A percentile compares a stretch with the other conserved stretches of the same genome.
Evolutionary conservation across 75 land plant genomes (phyloP).

Genomic region (Pseudotsuga menziesii): DNA sequence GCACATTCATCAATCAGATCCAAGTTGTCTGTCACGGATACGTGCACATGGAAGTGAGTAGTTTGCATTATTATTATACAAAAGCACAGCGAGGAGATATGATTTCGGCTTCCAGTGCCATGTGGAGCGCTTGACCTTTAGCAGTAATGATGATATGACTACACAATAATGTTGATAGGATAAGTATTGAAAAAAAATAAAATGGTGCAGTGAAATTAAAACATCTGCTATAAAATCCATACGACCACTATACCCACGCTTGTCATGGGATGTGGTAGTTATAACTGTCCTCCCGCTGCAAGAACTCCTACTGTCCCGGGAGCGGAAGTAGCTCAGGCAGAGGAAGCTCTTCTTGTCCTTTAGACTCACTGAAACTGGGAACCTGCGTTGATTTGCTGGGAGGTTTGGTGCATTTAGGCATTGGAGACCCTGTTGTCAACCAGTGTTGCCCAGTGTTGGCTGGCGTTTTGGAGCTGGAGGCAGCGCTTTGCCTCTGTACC

Average conservation of each 20-base stretch:
- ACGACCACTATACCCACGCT: not conserved
- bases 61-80: too few species aligned
- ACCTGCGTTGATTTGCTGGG: conserved; percentile 28
- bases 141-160: too few species aligned
- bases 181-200: not conserved
- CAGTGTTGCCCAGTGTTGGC: conserved; percentile 43
- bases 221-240: not conserved
- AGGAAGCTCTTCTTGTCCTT: conserved; percentile 10
- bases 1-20: too few species aligned
- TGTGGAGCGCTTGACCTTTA: too few species aligned
- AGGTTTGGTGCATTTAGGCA: conserved; percentile 30
- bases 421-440: conserved; percentile 25
- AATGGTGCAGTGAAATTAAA: too few species aligned
- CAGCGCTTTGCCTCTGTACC: conserved; percentile 59
- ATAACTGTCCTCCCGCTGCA: not conserved
- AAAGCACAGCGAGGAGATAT: too few species aligned
- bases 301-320: not conserved
- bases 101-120: too few species aligned
- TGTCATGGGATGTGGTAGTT: not conserved
- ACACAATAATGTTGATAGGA: not conserved
- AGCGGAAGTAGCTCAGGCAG: not conserved
- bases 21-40: too few species aligned
- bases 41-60: too few species aligned
- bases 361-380: conserved; percentile 25
- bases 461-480: conserved; percentile 41